These are phyloP conservation scores for Pleurotus cornucopiae DNA, from an alignment of 768 basidiomycete species.

Conservation along the genomic window DNA sequence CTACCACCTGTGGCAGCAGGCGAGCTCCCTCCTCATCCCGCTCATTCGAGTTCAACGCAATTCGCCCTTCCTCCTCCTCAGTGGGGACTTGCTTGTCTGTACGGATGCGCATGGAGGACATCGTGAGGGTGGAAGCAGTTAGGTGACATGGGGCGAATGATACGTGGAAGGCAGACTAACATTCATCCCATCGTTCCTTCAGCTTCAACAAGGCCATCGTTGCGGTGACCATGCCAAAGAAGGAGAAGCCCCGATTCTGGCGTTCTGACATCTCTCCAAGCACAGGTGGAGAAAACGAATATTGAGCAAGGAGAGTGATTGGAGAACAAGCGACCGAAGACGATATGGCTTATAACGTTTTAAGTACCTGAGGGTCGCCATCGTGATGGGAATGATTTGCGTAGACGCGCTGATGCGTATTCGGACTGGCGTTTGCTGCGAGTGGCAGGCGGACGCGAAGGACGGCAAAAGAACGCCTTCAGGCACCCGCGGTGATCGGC, in stretches of 20 bases:
- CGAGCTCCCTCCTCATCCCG: conserved; percentile 25
- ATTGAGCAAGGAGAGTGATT: no score
- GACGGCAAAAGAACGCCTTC: no score
- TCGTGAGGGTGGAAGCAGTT: not conserved
- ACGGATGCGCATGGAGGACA: not conserved
- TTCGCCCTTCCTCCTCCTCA: conserved; percentile 40
- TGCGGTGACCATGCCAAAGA: conserved; percentile 39
- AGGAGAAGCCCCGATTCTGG: conserved; percentile 20
- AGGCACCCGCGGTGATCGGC: no score
- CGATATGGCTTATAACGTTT: no score
- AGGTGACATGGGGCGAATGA: not conserved
- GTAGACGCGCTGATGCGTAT: no score
- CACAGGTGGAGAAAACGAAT: no score
- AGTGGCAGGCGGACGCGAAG: no score
- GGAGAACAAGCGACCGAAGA: no score
- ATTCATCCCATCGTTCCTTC: conserved; percentile 43
- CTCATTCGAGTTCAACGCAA: conserved; percentile 19
- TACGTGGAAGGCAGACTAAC: conserved; percentile 18
- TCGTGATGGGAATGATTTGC: no score
- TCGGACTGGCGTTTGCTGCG: no score
- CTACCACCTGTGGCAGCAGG: conserved; percentile 17
- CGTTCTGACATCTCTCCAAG: no score
- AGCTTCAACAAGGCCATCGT: conserved; percentile 44
- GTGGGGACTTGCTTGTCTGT: conserved; percentile 38
- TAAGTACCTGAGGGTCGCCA: no score